phyloP scores from a whole-genome alignment of 2,329 filamentous ascomycete species.

The Trichoderma afroharzianum region DNA sequence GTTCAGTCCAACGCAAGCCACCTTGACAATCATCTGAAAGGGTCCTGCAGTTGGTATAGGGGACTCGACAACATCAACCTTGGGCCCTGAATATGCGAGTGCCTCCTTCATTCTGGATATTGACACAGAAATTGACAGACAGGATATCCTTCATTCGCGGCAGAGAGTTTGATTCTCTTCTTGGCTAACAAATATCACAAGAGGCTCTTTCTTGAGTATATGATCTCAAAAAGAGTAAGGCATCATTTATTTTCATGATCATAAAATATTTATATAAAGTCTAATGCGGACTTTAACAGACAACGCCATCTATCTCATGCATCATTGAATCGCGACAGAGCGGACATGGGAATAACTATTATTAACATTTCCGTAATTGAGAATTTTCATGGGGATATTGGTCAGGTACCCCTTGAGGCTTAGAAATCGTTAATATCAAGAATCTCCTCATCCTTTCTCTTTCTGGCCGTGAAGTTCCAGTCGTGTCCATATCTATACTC shows the following conservation, averaged over 20 bases:
- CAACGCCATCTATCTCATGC: not conserved
- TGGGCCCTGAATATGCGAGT: not conserved
- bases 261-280: not conserved
- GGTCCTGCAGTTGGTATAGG: conserved; percentile 14
- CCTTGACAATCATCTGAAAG: conserved; percentile 24
- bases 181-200: not conserved
- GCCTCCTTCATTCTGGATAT: conserved; percentile 14
- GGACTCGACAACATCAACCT: not conserved
- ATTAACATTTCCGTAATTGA: not conserved
- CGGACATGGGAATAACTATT: not conserved
- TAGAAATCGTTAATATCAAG: not conserved
- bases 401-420: not conserved
- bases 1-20: conserved; percentile 22
- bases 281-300: not conserved
- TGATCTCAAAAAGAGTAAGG: not conserved
- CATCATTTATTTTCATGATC: not conserved
- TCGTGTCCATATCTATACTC: not conserved
- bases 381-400: not conserved
- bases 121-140: not conserved
- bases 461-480: not conserved
- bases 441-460: not conserved
- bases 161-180: not conserved
- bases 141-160: not conserved
- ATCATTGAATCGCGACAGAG: not conserved
- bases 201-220: not conserved